Conservation (phyloP, 1,139 yeast genomes). For the Pichia norvegensis region DNA sequence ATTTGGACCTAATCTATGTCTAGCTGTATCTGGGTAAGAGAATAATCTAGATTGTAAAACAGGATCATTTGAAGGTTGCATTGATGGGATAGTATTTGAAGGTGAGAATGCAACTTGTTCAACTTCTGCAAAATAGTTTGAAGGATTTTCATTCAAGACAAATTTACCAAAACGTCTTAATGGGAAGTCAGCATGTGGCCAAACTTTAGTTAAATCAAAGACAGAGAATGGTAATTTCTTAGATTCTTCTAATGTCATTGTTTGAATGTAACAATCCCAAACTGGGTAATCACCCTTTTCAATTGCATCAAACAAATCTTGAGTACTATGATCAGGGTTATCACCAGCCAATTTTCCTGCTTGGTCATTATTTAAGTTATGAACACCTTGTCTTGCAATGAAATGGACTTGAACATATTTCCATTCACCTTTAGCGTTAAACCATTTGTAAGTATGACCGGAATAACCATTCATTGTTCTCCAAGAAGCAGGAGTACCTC, state of each 20-base stretch:
- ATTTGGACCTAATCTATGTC: constrained; percentile 61
- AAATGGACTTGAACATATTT: constrained; percentile 63
- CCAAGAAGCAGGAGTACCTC: constrained; percentile 64
- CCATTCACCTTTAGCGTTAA: constrained; percentile 55
- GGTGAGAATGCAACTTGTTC: constrained; percentile 83
- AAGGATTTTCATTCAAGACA: constrained; percentile 62
- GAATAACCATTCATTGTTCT: constrained; percentile 69
- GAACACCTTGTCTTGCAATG: constrained; percentile 54
- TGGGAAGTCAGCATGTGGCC: constrained; percentile 77
- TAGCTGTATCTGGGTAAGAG: constrained; percentile 81
- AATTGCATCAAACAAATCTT: constrained; percentile 51
- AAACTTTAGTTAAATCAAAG: constrained; percentile 67
- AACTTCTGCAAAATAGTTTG: constrained; percentile 73
- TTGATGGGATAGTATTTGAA: constrained; percentile 75
- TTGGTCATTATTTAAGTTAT: constrained; percentile 48
- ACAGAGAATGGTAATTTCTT: constrained; percentile 49
- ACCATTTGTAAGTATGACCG: constrained; percentile 69
- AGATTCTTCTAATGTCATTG: constrained; percentile 68
- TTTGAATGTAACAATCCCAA: constrained; percentile 61
- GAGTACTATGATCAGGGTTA: constrained; percentile 57
- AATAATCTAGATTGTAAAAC: constrained; percentile 79
- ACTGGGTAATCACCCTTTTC: constrained; percentile 54
- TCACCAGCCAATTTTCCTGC: constrained; percentile 49
- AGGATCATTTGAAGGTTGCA: constrained; percentile 82
- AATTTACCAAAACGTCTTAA: constrained; percentile 67